Evolutionary conservation across 2,329 filamentous ascomycete species (phyloP).

Genomic region (Xylariales sp.): DNA sequence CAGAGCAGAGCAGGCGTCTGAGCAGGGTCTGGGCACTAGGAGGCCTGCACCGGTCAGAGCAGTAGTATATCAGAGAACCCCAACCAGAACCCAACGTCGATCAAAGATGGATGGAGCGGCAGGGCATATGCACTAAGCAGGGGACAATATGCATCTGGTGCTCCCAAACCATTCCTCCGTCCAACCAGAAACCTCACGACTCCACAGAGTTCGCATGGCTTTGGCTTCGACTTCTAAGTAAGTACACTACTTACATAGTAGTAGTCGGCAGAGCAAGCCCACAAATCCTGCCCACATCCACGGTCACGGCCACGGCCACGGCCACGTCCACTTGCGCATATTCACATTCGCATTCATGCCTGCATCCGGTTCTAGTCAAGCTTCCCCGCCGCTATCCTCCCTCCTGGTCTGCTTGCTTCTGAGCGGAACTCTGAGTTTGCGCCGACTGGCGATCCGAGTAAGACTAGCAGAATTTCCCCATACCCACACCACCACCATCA

Average conservation of each 20-base stretch:
- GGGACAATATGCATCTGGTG: constrained; percentile 13
- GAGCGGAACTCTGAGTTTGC: constrained; percentile 4
- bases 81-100: constrained; percentile 23
- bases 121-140: constrained; percentile 13
- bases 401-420: constrained; percentile 7
- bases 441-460: constrained; percentile 4
- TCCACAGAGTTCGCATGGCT: constrained; percentile 34
- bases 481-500: constrained; percentile 39
- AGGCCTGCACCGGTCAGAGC: too few species aligned
- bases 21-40: too few species aligned
- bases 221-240: background rate
- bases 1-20: background rate
- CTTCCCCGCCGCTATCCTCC: constrained; percentile 1
- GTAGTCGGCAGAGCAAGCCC: background rate
- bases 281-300: background rate
- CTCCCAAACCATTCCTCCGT: constrained; percentile 6
- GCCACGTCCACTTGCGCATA: background rate
- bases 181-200: constrained; percentile 21
- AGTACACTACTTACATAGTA: background rate
- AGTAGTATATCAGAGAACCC: constrained; percentile 14
- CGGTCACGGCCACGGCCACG: background rate
- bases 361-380: background rate
- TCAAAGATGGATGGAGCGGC: constrained; percentile 28
- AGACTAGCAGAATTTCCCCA: constrained; percentile 26
- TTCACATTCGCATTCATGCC: background rate